These are phyloP conservation scores for Plasmopara muralis DNA, from an alignment of 352 stramenopile genomes.

Conservation along the genomic window DNA sequence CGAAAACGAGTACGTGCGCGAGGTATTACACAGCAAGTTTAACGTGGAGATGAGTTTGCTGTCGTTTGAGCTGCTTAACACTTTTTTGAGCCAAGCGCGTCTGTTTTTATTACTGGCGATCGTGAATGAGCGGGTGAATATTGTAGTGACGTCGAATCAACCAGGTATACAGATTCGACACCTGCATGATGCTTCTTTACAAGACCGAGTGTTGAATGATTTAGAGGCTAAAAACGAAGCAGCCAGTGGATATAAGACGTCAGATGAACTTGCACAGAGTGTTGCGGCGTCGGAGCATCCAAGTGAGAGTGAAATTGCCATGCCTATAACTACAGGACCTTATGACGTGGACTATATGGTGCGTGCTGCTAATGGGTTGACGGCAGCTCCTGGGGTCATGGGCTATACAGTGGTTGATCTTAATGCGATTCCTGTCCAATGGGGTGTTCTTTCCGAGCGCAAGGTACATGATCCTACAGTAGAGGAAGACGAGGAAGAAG, in stretches of 20 bases:
- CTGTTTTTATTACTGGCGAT: slow-evolving; percentile 73
- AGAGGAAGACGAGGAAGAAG: slow-evolving; percentile 27
- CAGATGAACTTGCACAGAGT: slow-evolving; percentile 52
- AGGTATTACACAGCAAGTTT: slow-evolving; percentile 79
- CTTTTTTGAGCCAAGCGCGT: slow-evolving; percentile 68
- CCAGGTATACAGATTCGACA: slow-evolving; percentile 59
- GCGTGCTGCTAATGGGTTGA: slow-evolving; percentile 28
- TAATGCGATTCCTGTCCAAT: slow-evolving; percentile 57
- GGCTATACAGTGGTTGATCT: slow-evolving; percentile 57
- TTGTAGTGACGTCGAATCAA: slow-evolving; percentile 68
- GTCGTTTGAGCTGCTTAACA: slow-evolving; percentile 76
- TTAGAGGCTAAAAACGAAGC: slow-evolving; percentile 27
- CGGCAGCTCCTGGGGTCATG: slow-evolving; percentile 19
- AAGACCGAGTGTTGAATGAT: slow-evolving; percentile 30
- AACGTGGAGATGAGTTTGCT: slow-evolving; percentile 77
- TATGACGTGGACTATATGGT: slow-evolving; percentile 79
- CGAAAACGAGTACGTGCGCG: slow-evolving; percentile 69
- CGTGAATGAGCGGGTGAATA: slow-evolving; percentile 70
- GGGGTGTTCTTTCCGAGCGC: slow-evolving; percentile 58
- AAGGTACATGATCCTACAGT: slow-evolving; percentile 35
- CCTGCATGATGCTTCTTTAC: slow-evolving; percentile 38
- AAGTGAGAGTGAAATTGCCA: slow-evolving; percentile 68
- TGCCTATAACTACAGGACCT: slow-evolving; percentile 44
- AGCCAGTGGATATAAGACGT: slow-evolving; percentile 38
- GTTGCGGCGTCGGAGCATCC: slow-evolving; percentile 39